These are phyloP conservation scores for Grifola frondosa DNA, from an alignment of 1,284 basidiomycete species.

Conservation along the genomic window DNA sequence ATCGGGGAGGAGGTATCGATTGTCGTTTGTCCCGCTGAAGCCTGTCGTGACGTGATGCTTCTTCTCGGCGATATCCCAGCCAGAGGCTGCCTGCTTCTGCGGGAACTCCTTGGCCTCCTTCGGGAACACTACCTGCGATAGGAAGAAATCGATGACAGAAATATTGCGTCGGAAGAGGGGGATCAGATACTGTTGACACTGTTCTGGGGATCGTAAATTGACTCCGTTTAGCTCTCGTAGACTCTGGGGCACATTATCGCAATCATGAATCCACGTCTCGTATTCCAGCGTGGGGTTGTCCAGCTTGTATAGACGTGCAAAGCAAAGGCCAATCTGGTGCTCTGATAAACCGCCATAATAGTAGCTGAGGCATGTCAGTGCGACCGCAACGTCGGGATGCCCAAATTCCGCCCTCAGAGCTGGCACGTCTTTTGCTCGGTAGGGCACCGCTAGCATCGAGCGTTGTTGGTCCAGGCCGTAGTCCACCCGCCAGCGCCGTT, in stretches of 20 bases:
- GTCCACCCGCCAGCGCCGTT: conserved; percentile 52
- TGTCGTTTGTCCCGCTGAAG: conserved; percentile 60
- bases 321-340: conserved; percentile 39
- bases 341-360: conserved; percentile 48
- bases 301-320: conserved; percentile 41
- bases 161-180: conserved; percentile 39
- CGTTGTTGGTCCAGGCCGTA: conserved; percentile 47
- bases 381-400: conserved; percentile 50
- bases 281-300: conserved; percentile 48
- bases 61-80: conserved; percentile 51
- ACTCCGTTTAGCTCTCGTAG: conserved; percentile 40
- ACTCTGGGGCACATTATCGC: conserved; percentile 32
- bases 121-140: conserved; percentile 48
- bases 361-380: conserved; percentile 51
- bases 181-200: conserved; percentile 40
- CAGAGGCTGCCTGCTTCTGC: conserved; percentile 46
- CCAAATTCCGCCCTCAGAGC: conserved; percentile 52
- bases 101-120: conserved; percentile 49
- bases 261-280: conserved; percentile 37
- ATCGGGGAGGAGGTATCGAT: conserved; percentile 46
- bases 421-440: conserved; percentile 53
- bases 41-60: conserved; percentile 43
- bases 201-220: conserved; percentile 42
- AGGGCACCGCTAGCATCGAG: conserved; percentile 52
- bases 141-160: conserved; percentile 48